Percentiles rank a stretch among this genome's conserved stretches.
phyloP scores from a whole-genome alignment of 352 stramenopile genomes.

The Pythium myriotylum region DNA sequence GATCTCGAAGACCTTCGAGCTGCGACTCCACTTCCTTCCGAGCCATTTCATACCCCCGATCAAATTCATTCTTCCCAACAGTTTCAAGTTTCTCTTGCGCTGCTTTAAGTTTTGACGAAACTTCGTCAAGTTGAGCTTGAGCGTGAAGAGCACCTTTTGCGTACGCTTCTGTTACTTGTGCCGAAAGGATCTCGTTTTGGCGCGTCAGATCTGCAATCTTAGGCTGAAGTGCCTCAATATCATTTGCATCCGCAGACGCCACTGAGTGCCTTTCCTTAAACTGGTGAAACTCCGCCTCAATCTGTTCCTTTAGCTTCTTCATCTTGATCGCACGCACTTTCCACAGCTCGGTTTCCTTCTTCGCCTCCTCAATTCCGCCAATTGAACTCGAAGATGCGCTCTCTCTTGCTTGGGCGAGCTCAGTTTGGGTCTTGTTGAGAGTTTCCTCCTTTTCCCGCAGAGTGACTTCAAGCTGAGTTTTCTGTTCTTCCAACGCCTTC shows the following conservation, averaged over 20 bases:
- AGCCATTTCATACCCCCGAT: conserved; percentile 40
- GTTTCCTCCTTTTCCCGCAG: conserved; percentile 17
- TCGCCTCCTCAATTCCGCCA: conserved; percentile 31
- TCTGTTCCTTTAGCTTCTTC: conserved; percentile 82
- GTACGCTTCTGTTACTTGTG: conserved; percentile 10
- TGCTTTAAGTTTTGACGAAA: not conserved
- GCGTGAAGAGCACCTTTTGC: conserved; percentile 10
- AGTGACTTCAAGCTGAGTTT: conserved; percentile 9
- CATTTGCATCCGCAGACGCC: not conserved
- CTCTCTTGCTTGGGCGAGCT: conserved; percentile 5
- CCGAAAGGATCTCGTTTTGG: conserved; percentile 16
- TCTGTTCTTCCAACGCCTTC: conserved; percentile 23
- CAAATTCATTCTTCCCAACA: conserved; percentile 40
- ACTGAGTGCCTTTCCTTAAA: conserved; percentile 27
- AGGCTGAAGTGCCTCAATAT: conserved; percentile 10
- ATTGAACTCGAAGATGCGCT: not conserved
- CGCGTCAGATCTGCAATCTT: conserved; percentile 18
- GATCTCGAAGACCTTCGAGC: conserved; percentile 31
- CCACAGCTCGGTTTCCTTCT: conserved; percentile 76
- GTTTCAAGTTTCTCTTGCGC: conserved; percentile 12
- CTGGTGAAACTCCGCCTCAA: conserved; percentile 55
- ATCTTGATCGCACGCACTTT: conserved; percentile 80
- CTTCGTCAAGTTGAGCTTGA: conserved; percentile 4
- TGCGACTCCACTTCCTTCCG: conserved; percentile 42
- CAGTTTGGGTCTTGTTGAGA: conserved; percentile 2